phyloP scores from a whole-genome alignment of 2,329 filamentous ascomycete genomes.

The Emydomyces testavorans region DNA sequence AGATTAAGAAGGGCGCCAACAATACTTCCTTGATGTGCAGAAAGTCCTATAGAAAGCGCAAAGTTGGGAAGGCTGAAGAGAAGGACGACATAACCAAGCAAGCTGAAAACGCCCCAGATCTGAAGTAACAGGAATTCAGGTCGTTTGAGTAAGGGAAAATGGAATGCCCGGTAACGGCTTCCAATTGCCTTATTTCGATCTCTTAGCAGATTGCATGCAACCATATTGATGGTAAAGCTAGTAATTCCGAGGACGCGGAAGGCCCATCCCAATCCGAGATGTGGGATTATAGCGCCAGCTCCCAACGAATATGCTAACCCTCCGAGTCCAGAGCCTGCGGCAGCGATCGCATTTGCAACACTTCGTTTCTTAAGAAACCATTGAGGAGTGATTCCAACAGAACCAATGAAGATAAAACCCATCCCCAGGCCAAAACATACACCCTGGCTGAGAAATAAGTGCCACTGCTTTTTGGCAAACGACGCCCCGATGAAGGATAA shows the following conservation, averaged over 20 bases:
- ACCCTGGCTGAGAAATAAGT: conserved; percentile 50
- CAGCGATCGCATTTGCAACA: conserved; percentile 49
- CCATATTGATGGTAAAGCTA: conserved; percentile 42
- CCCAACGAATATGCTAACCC: conserved; percentile 49
- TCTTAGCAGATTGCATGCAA: conserved; percentile 43
- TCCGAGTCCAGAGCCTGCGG: conserved; percentile 49
- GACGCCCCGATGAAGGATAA: conserved; percentile 45
- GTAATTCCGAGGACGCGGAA: conserved; percentile 51
- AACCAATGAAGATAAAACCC: conserved; percentile 50
- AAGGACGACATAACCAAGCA: conserved; percentile 55
- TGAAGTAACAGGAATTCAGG: conserved; percentile 49
- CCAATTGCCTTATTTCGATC: conserved; percentile 50
- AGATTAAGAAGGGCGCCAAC: conserved; percentile 54
- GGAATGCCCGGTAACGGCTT: conserved; percentile 42
- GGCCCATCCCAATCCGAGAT: conserved; percentile 47
- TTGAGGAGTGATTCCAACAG: conserved; percentile 46
- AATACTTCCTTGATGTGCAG: conserved; percentile 47
- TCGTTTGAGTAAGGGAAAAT: conserved; percentile 42
- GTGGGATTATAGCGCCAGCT: conserved; percentile 46
- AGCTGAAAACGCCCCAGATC: conserved; percentile 48
- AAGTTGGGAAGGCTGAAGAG: conserved; percentile 55
- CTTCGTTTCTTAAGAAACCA: conserved; percentile 50
- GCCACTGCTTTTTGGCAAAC: conserved; percentile 48
- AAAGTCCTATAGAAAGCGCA: conserved; percentile 47
- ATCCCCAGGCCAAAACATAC: conserved; percentile 52